Conservation (phyloP, 1,139 yeast species). For the Zygosaccharomyces sapae region DNA sequence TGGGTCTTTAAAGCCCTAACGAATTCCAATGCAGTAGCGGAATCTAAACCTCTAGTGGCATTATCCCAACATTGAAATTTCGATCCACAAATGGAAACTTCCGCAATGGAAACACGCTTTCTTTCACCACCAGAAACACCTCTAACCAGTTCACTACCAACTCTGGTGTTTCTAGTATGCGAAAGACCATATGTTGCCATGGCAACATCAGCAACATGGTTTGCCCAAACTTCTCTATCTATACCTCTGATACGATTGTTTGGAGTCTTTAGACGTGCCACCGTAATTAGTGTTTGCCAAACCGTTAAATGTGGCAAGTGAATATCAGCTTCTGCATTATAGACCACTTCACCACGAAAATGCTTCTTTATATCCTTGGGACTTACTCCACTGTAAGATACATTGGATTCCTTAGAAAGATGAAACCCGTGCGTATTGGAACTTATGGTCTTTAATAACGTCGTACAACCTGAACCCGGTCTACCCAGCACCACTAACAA, state of each 20-base stretch:
- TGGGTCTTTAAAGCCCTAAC: constrained; percentile 61
- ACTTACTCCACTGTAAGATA: constrained; percentile 49
- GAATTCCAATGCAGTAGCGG: constrained; percentile 78
- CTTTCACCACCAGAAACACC: constrained; percentile 85
- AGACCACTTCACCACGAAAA: constrained; percentile 67
- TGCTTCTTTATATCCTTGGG: constrained; percentile 46
- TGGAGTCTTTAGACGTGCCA: constrained; percentile 63
- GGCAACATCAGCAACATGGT: constrained; percentile 56
- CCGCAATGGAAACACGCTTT: constrained; percentile 74
- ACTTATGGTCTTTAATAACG: constrained; percentile 65
- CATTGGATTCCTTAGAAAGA: constrained; percentile 46
- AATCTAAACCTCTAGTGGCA: constrained; percentile 70
- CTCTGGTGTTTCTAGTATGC: constrained; percentile 63
- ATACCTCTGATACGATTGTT: constrained; percentile 58
- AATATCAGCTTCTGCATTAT: constrained; percentile 67
- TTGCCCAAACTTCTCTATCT: constrained; percentile 52
- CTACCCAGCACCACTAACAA: constrained; percentile 72
- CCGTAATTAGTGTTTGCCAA: constrained; percentile 62
- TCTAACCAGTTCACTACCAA: constrained; percentile 62
- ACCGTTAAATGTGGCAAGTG: constrained; percentile 73
- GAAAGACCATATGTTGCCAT: constrained; percentile 71
- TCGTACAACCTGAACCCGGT: constrained; percentile 83
- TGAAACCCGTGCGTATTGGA: constrained; percentile 68
- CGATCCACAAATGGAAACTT: constrained; percentile 56
- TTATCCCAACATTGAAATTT: constrained; percentile 71